Evolutionary conservation across 2,329 filamentous ascomycete species (phyloP).

Genomic region (Fusarium algeriense): DNA sequence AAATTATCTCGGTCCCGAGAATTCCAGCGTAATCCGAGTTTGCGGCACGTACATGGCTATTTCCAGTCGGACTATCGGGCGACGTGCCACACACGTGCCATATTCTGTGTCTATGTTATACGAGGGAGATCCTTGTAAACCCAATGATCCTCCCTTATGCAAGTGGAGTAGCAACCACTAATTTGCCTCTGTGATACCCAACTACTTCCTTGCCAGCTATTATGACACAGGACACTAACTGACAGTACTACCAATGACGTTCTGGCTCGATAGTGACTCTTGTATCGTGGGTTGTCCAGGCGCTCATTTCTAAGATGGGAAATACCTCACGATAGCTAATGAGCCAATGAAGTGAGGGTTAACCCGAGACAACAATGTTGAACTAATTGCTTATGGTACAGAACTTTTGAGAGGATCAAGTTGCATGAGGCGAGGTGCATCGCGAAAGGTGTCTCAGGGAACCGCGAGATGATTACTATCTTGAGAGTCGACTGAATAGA

Average conservation of each 20-base stretch:
- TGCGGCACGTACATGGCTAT: background rate
- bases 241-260: fast-evolving
- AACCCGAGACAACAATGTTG: background rate
- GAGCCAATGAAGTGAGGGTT: background rate
- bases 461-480: background rate
- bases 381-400: background rate
- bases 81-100: background rate
- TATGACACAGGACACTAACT: fast-evolving
- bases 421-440: slow-evolving; percentile 13
- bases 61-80: background rate
- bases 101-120: background rate
- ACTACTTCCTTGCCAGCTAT: background rate
- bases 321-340: background rate
- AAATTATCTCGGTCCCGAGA: background rate
- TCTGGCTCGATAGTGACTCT: fast-evolving
- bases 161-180: background rate
- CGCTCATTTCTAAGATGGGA: background rate
- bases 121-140: background rate
- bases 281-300: background rate
- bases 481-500: background rate
- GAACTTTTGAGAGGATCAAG: slow-evolving; percentile 12
- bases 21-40: background rate
- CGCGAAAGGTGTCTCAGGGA: too few species aligned
- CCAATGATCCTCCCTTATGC: background rate
- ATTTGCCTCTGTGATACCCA: background rate